Percentiles rank a stretch among this genome's conserved stretches.
phyloP scores from a whole-genome alignment of 176 grass and related monocot genomes.

The Raddia guianensis region DNA sequence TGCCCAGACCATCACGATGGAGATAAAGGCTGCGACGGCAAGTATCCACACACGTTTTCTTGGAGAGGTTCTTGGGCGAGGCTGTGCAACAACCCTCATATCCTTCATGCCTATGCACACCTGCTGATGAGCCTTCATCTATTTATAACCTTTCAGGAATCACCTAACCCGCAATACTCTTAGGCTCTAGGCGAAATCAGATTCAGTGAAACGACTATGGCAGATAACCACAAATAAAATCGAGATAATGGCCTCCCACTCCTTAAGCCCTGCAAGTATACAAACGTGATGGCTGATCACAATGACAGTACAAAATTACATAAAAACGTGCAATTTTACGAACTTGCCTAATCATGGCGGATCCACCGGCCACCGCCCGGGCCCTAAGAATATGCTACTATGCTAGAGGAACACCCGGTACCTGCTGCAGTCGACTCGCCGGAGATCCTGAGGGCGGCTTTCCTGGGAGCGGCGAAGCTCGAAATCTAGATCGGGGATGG shows the following conservation, averaged over 20 bases:
- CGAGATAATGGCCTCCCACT: neutral
- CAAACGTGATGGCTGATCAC: slow-evolving; percentile 7
- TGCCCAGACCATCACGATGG: slow-evolving; percentile 55
- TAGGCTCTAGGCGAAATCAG: neutral
- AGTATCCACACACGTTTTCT: slow-evolving; percentile 57
- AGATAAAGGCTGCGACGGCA: slow-evolving; percentile 56
- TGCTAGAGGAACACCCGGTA: too few species aligned
- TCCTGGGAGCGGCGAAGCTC: too few species aligned
- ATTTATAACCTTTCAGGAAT: slow-evolving; percentile 12
- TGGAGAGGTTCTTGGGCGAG: slow-evolving; percentile 39
- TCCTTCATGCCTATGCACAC: slow-evolving; percentile 55
- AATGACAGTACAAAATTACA: neutral
- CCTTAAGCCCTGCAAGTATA: slow-evolving; percentile 22
- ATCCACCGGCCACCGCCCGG: too few species aligned
- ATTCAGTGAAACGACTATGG: neutral
- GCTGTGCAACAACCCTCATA: slow-evolving; percentile 39
- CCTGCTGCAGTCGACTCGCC: too few species aligned
- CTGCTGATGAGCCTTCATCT: slow-evolving; percentile 68
- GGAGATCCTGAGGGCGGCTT: too few species aligned
- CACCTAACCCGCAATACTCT: slow-evolving; percentile 9
- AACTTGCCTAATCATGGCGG: neutral
- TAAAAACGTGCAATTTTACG: too few species aligned
- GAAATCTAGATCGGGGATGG: too few species aligned
- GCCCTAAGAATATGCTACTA: too few species aligned
- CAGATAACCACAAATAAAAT: slow-evolving; percentile 3